Conservation (phyloP, 768 basidiomycete species). For the Pulveroboletus sp. region DNA sequence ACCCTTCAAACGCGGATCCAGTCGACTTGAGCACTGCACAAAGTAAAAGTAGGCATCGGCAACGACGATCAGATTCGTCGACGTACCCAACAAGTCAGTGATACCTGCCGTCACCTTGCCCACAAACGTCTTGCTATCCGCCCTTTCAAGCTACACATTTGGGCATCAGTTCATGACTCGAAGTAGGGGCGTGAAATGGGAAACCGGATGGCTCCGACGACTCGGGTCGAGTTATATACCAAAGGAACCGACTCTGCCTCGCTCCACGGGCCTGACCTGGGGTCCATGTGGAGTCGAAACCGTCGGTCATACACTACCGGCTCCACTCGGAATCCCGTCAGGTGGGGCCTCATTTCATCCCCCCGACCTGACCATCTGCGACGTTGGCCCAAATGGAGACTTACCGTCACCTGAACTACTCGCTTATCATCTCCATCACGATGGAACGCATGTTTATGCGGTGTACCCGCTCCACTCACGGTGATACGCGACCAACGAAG, state of each 20-base stretch:
- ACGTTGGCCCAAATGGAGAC: slow-evolving; percentile 12
- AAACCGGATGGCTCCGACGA: not conserved
- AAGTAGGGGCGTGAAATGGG: not conserved
- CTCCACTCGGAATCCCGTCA: slow-evolving; percentile 14
- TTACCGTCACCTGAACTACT: slow-evolving; percentile 54
- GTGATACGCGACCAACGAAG: slow-evolving; percentile 81
- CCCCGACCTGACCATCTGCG: not conserved
- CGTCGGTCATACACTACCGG: slow-evolving; percentile 4
- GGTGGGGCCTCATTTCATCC: slow-evolving; percentile 10
- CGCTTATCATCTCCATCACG: slow-evolving; percentile 91
- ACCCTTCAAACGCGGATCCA: slow-evolving; percentile 79
- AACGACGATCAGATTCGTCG: not conserved
- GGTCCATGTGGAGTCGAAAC: slow-evolving; percentile 17
- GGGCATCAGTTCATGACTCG: not conserved
- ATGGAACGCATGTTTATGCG: slow-evolving; percentile 77
- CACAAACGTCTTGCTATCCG: slow-evolving; percentile 56
- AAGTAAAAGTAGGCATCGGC: not conserved
- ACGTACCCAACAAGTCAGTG: slow-evolving; percentile 73
- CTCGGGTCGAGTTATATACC: slow-evolving; percentile 13
- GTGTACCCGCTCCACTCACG: slow-evolving; percentile 39
- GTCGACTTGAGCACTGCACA: slow-evolving; percentile 79
- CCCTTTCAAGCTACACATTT: slow-evolving; percentile 53
- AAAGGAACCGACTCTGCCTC: not conserved
- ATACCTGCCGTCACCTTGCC: slow-evolving; percentile 67
- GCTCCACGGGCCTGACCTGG: slow-evolving; percentile 23